Evolutionary conservation across 805 yeast species (phyloP).

Genomic region (Torulaspora maleeae): DNA sequence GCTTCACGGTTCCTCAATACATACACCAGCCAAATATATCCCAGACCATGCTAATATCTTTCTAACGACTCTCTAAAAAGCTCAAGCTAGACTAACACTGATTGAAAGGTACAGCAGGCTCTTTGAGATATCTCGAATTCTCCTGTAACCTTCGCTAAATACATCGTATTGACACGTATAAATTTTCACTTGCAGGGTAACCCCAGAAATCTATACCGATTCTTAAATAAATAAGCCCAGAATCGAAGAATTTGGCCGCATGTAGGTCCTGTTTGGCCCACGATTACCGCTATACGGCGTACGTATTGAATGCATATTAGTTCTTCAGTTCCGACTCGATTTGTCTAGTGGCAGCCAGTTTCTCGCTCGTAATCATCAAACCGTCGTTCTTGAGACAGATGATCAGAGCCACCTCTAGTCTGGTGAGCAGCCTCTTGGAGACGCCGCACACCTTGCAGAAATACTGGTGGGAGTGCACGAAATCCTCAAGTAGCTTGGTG

Average conservation of each 20-base stretch:
- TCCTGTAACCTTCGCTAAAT: background rate
- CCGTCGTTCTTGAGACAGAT: slow-evolving; percentile 19
- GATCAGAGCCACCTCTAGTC: slow-evolving; percentile 27
- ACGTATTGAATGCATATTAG: background rate
- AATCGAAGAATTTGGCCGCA: background rate
- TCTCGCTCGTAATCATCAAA: slow-evolving; percentile 20
- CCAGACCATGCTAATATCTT: slow-evolving; percentile 22
- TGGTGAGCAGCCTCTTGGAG: slow-evolving; percentile 29
- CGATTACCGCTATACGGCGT: background rate
- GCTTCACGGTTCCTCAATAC: slow-evolving; percentile 9
- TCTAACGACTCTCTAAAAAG: background rate
- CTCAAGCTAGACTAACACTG: background rate
- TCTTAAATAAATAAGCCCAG: background rate
- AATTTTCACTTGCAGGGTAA: background rate
- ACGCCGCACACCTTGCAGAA: slow-evolving; percentile 48
- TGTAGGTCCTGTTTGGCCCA: background rate
- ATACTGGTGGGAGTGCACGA: slow-evolving; percentile 42
- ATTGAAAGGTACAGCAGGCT: background rate
- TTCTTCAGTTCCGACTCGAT: slow-evolving; percentile 16
- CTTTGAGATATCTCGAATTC: background rate
- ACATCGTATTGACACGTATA: background rate
- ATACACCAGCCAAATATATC: slow-evolving; percentile 37
- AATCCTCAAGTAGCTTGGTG: slow-evolving; percentile 46
- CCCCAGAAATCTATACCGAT: background rate
- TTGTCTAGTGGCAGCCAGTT: slow-evolving; percentile 14